These are phyloP conservation scores for Vickermania spadyakhi DNA, from an alignment of 208 protist genomes.

Conservation along the genomic window DNA sequence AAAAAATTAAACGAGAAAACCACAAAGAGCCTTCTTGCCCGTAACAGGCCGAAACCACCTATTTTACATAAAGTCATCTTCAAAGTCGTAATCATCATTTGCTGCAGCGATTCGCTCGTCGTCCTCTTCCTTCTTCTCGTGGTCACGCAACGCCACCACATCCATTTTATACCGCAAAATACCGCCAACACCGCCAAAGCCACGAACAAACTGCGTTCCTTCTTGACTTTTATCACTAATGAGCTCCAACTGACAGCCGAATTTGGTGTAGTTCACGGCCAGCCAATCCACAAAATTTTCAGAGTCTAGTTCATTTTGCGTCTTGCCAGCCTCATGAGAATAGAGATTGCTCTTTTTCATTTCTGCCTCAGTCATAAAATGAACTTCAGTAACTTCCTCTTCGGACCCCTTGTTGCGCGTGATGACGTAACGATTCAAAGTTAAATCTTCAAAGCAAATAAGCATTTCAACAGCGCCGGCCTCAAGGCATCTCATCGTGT, in stretches of 20 bases:
- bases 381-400: slow-evolving; percentile 48
- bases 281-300: slow-evolving; percentile 98
- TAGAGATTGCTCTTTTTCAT: slow-evolving; percentile 74
- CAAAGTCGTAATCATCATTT: slow-evolving; percentile 85
- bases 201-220: slow-evolving; percentile 96
- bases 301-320: slow-evolving; percentile 84
- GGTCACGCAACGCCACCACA: slow-evolving; percentile 79
- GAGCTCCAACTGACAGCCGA: slow-evolving; percentile 94
- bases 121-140: slow-evolving; percentile 71
- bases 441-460: slow-evolving; percentile 98
- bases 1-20: slow-evolving; percentile 6
- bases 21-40: not conserved
- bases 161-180: slow-evolving; percentile 90
- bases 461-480: slow-evolving; percentile 97
- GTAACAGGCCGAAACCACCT: not conserved
- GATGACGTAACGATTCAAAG: slow-evolving; percentile 85
- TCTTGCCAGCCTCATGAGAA: slow-evolving; percentile 70
- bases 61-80: slow-evolving; percentile 86
- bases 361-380: slow-evolving; percentile 64
- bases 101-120: slow-evolving; percentile 46
- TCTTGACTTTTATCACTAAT: slow-evolving; percentile 94
- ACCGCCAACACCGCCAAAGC: slow-evolving; percentile 97
- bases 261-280: slow-evolving; percentile 97
- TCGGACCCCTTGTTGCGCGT: slow-evolving; percentile 75
- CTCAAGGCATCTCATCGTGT: slow-evolving; percentile 96